Evolutionary conservation across 441 rosid species (phyloP).

Genomic region (Melastoma candidum): DNA sequence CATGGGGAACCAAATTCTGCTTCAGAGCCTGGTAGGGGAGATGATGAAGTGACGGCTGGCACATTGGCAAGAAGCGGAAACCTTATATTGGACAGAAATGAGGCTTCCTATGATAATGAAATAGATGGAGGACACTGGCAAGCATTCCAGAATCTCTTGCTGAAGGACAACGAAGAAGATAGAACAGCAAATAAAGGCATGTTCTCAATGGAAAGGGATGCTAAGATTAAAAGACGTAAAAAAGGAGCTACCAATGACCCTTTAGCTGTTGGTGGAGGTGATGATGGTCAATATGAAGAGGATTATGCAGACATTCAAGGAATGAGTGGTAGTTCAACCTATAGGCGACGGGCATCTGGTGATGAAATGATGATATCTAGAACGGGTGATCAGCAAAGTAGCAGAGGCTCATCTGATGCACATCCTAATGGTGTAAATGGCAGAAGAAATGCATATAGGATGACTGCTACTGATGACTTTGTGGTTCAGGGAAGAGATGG

Average conservation of each 20-base stretch:
- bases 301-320: slow-evolving; percentile 29
- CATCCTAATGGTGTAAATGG: slow-evolving; percentile 35
- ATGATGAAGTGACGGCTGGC: slow-evolving; percentile 19
- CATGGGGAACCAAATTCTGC: slow-evolving; percentile 43
- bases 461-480: slow-evolving; percentile 44
- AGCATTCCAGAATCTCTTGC: slow-evolving; percentile 73
- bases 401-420: slow-evolving; percentile 26
- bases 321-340: slow-evolving; percentile 35
- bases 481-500: slow-evolving; percentile 33
- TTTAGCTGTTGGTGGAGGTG: slow-evolving; percentile 35
- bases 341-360: slow-evolving; percentile 34
- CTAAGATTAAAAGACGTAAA: slow-evolving; percentile 38
- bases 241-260: slow-evolving; percentile 49
- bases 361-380: slow-evolving; percentile 46
- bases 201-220: slow-evolving; percentile 59
- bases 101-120: slow-evolving; percentile 33
- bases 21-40: slow-evolving; percentile 48
- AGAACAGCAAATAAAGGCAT: slow-evolving; percentile 31
- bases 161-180: slow-evolving; percentile 71
- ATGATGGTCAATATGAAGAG: slow-evolving; percentile 33
- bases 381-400: slow-evolving; percentile 24
- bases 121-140: slow-evolving; percentile 75
- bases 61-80: slow-evolving; percentile 13
- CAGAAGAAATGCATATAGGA: slow-evolving; percentile 32
- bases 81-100: slow-evolving; percentile 30